Percentiles rank a stretch among this genome's conserved stretches.
phyloP scores from a whole-genome alignment of 441 rosid species.

The Corymbia citriodora region DNA sequence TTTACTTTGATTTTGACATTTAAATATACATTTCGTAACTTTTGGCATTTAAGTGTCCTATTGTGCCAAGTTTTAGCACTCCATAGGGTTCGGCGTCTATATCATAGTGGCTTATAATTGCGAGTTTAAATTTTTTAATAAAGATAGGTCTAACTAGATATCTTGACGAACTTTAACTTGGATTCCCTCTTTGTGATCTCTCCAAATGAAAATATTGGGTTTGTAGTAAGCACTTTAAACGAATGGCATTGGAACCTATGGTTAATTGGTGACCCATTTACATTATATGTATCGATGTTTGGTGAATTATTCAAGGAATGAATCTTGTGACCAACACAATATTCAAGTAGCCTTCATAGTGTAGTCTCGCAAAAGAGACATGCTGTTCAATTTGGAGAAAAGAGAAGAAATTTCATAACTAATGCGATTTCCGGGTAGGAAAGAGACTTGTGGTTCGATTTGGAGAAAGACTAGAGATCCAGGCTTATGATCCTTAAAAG shows the following conservation, averaged over 20 bases:
- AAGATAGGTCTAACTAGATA: accelerated
- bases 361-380: neutral
- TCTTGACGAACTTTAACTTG: neutral
- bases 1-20: no score
- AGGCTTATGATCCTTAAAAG: neutral
- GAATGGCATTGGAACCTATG: accelerated
- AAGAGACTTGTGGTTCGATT: neutral
- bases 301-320: neutral
- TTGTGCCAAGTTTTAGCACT: no score
- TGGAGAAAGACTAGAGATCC: neutral
- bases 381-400: neutral
- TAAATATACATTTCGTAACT: no score
- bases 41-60: no score
- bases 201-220: neutral
- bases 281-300: neutral
- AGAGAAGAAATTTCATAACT: neutral
- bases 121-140: neutral
- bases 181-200: neutral
- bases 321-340: neutral
- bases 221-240: neutral
- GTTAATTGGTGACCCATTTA: neutral
- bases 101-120: neutral
- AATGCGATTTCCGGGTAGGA: neutral
- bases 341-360: neutral
- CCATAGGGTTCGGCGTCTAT: no score